Evolutionary conservation across 371 early-diverging fungal genomes (phyloP).

Genomic region (Capillidium heterosporum): DNA sequence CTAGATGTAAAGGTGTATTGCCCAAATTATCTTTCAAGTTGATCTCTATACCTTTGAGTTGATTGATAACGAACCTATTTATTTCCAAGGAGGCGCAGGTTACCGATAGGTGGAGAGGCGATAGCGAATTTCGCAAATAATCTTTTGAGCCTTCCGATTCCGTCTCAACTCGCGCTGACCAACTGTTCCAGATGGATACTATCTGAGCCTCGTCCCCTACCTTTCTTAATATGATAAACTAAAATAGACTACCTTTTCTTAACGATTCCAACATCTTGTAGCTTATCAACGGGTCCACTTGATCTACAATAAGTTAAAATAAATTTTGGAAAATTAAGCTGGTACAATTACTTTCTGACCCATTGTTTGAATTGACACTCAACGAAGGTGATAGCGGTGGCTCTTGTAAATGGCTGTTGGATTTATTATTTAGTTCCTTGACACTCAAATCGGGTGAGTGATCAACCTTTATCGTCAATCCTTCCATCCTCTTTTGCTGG

Average conservation of each 20-base stretch:
- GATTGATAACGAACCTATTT: constrained; percentile 13
- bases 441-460: no score
- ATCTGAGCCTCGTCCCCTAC: not conserved
- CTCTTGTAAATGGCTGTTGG: no score
- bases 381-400: no score
- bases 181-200: not conserved
- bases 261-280: constrained; percentile 5
- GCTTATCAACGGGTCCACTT: not conserved
- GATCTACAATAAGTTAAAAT: not conserved
- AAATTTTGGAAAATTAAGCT: not conserved
- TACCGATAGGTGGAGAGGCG: constrained; percentile 5
- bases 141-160: not conserved
- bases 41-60: constrained; percentile 14
- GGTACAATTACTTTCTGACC: not conserved
- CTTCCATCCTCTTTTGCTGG: no score
- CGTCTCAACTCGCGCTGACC: not conserved
- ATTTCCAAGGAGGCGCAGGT: constrained; percentile 11
- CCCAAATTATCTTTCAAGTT: constrained; percentile 28
- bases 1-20: constrained; percentile 38
- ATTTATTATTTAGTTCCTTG: no score
- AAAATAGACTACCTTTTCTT: not conserved
- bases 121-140: not conserved
- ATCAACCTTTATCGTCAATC: no score
- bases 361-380: no score
- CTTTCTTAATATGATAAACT: not conserved